Percentiles rank a stretch among this genome's conserved stretches.
These are phyloP conservation scores for Penicillium subrubescens DNA, from an alignment of 495 filamentous ascomycete genomes.

Conservation along the genomic window DNA sequence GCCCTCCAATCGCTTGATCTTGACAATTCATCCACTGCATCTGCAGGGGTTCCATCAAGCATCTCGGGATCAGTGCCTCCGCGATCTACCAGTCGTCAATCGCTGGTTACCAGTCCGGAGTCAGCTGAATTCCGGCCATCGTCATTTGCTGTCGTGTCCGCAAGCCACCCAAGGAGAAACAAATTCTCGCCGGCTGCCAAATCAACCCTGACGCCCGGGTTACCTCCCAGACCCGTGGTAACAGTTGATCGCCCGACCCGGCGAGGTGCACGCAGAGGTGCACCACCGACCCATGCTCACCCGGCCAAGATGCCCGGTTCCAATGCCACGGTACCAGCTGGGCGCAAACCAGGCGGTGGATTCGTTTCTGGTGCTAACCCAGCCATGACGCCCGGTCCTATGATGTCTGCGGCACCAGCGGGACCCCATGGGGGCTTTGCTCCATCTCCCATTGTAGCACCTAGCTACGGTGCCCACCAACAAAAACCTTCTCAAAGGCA, in stretches of 20 bases:
- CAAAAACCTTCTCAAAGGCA: constrained; percentile 6
- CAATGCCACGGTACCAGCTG: not conserved
- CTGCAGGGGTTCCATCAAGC: not conserved
- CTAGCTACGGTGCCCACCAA: not conserved
- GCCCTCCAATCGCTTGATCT: not conserved
- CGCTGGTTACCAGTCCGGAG: not conserved
- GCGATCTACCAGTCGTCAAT: not conserved
- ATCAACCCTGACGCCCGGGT: constrained; percentile 3
- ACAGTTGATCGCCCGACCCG: not conserved
- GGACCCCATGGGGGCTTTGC: not conserved
- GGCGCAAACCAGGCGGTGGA: not conserved
- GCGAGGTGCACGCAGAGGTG: not conserved
- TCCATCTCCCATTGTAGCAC: not conserved
- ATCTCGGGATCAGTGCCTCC: not conserved
- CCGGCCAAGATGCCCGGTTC: not conserved
- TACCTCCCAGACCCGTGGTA: not conserved
- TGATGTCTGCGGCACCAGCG: not conserved
- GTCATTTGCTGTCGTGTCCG: not conserved
- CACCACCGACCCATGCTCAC: not conserved
- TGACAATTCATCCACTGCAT: not conserved
- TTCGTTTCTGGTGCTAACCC: not conserved
- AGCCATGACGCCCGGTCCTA: constrained; percentile 3
- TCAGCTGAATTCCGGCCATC: not conserved
- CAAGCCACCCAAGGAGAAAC: not conserved
- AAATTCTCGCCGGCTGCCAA: not conserved